Base-by-base conservation (phyloP, 768 basidiomycete species). In the Cyclocybe aegerita region DNA sequence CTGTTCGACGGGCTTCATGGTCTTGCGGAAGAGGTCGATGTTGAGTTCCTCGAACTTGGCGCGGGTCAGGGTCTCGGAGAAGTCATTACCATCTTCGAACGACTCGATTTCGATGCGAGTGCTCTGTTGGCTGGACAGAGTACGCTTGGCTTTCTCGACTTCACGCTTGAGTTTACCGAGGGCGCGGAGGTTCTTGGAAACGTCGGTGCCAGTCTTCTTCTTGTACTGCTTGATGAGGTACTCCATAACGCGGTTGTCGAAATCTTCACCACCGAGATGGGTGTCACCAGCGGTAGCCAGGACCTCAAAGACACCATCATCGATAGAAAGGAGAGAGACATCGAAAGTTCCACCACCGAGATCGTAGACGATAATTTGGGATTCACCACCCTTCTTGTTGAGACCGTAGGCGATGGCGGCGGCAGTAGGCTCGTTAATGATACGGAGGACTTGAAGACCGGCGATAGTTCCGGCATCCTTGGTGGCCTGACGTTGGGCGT, bases 1-100 rank as follows among this genome's bases (percentile, higher is more conserved):
- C 72, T 98, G 96, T 71, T 98, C 95, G 54, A 98, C 96, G 56
- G 96, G 96, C 79, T 95, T 95, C 92, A 98, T 93, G 32, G 96
- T 99, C 83, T 96, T 96, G 65, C 96, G 82, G 90, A 99, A 99
- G 46, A 98, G 84, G 64, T 99, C 96, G 77, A 97, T 88, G 84
- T 96, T 97, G 58, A 98, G 80, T 70, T 98, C 95, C 71, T 98
- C 96, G 67, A 99, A 98, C 75, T 97, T 98, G 76, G 96, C 96
- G 48, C 96, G 86, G 46, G 96, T 98, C 31, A 98, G 83, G 5
- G 91, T 92, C 80, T 98, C 96, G 32, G 93, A 90, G 64, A 98
- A 93, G 77, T 99, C 96, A 61, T 96, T 95, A 57, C 96, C 96
- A 61, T 86, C 83, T 70, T 95, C 94, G 72, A 98, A 98, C 29